Evolutionary conservation across 192 early-diverging fungal genomes (phyloP).

Genomic region (Backusella circina): DNA sequence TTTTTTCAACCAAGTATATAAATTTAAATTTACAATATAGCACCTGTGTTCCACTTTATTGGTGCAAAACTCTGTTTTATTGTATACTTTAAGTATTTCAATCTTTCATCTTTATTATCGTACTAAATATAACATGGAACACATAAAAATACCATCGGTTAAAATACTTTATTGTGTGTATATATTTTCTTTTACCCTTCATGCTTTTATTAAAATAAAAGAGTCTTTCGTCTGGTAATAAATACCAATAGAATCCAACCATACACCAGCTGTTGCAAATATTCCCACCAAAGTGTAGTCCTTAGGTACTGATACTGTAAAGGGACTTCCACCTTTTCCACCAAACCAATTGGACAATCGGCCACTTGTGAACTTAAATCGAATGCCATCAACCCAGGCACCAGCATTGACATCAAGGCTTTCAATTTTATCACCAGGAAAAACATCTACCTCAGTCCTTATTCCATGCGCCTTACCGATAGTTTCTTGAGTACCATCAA

Average conservation of each 20-base stretch:
- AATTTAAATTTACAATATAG: too few relatives aligned
- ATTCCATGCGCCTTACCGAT: constrained; percentile 45
- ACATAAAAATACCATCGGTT: too few relatives aligned
- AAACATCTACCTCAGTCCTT: constrained; percentile 30
- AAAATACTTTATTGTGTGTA: too few relatives aligned
- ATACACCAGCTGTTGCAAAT: constrained; percentile 47
- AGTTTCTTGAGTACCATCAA: constrained; percentile 36
- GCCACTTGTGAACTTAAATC: constrained; percentile 50
- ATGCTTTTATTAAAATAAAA: background rate
- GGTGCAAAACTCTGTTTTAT: too few relatives aligned
- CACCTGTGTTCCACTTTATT: too few relatives aligned
- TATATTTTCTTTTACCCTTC: too few relatives aligned
- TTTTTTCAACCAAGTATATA: too few relatives aligned
- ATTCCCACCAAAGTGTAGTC: constrained; percentile 53
- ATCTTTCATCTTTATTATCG: too few relatives aligned
- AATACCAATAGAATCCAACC: constrained; percentile 54
- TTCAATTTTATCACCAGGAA: constrained; percentile 44
- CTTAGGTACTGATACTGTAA: constrained; percentile 43
- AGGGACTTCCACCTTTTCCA: constrained; percentile 42
- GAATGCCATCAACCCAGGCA: constrained; percentile 59
- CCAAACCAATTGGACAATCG: constrained; percentile 55
- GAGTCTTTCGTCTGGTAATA: constrained; percentile 28
- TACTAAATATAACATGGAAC: too few relatives aligned
- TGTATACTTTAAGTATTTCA: too few relatives aligned
- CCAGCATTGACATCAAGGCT: constrained; percentile 50